These are phyloP conservation scores for Lactarius akahatsu DNA, from an alignment of 768 basidiomycete genomes.

Conservation along the genomic window DNA sequence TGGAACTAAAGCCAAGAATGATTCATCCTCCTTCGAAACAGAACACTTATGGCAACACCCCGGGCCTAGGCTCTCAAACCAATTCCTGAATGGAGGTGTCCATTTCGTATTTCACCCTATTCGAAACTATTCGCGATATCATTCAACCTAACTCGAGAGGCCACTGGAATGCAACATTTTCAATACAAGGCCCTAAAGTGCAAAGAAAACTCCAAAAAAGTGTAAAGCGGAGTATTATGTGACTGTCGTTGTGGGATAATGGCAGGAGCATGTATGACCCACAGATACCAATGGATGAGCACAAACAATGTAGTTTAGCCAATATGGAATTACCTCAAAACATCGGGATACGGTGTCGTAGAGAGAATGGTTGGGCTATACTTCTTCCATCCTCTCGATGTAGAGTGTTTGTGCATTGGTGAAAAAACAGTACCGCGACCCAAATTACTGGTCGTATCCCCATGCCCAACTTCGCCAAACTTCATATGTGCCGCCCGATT, in stretches of 20 bases:
- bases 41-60: background rate
- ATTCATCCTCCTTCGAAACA: background rate
- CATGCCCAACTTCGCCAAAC: background rate
- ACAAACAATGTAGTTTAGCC: background rate
- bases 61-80: background rate
- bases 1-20: slow-evolving; percentile 2
- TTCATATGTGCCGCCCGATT: background rate
- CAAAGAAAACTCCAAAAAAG: background rate
- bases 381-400: background rate
- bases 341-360: background rate
- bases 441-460: background rate
- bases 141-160: background rate
- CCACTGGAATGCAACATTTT: background rate
- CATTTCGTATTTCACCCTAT: background rate
- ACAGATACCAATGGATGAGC: background rate
- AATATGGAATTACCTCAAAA: background rate
- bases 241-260: background rate
- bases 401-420: background rate
- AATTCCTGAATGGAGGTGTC: background rate
- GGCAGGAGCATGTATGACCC: background rate
- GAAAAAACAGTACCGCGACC: background rate
- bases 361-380: background rate
- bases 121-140: background rate
- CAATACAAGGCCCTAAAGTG: background rate
- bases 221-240: slow-evolving; percentile 4